These are phyloP conservation scores for Solanum chiquidenum DNA, from an alignment of 257 asterid species.

Conservation along the genomic window DNA sequence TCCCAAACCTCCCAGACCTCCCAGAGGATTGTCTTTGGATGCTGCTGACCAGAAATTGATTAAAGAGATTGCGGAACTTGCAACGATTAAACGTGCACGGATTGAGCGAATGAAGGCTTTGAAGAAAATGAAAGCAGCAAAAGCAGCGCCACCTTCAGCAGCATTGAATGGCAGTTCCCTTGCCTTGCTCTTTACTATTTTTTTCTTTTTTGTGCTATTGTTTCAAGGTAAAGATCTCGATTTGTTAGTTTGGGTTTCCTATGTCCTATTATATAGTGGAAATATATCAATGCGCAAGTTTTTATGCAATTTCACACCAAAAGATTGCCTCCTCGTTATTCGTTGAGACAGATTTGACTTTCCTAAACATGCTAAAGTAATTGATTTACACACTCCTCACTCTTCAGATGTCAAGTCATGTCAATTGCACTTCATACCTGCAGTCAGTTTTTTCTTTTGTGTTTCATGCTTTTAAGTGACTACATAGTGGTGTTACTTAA, in stretches of 20 bases:
- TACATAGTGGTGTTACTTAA: too few species aligned
- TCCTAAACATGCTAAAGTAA: not conserved
- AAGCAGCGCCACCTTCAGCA: conserved; percentile 26
- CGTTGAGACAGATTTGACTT: not conserved
- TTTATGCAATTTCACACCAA: not conserved
- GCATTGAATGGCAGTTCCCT: conserved; percentile 46
- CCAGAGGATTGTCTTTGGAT: conserved; percentile 63
- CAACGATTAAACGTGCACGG: conserved; percentile 63
- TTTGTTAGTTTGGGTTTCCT: not conserved
- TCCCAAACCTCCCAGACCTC: conserved; percentile 84
- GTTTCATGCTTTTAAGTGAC: too few species aligned
- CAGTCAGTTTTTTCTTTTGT: too few species aligned
- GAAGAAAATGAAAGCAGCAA: conserved; percentile 61
- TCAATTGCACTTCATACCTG: too few species aligned
- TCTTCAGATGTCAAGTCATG: too few species aligned
- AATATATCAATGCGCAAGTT: not conserved
- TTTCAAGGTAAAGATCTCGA: conserved; percentile 45
- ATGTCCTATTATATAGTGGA: not conserved
- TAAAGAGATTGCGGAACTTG: conserved; percentile 61
- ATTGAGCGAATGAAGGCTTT: conserved; percentile 65
- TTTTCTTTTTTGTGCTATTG: conserved; percentile 50
- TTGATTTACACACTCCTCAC: too few species aligned
- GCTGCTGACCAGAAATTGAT: conserved; percentile 83
- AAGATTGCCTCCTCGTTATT: not conserved
- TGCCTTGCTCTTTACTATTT: conserved; percentile 57